Base-by-base conservation (phyloP, 2,329 filamentous ascomycete genomes). In the Curvularia lunata region DNA sequence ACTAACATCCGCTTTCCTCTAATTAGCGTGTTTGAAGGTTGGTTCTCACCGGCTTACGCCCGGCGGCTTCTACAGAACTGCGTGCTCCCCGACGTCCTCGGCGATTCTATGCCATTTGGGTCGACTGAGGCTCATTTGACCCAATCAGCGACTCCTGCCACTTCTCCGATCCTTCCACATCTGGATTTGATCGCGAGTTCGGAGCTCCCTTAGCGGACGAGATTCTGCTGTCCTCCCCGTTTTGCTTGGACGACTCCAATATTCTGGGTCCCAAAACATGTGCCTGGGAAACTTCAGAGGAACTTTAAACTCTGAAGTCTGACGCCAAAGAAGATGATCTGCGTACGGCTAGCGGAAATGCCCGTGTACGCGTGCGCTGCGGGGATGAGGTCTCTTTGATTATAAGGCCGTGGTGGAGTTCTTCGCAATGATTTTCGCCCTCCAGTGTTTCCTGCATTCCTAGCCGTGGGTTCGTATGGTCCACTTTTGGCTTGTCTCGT, bases 221-320 rank as follows among this genome's bases (percentile, higher is more conserved):
- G 16, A 27, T 8, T 16, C 51, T 12, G 21, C 49, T 28, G n/a
- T 38, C 19, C n/a, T 51, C 23, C 47, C 53, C n/a, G 32, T 30
- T n/a, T 1, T 25, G 41, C 40, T 40, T 28, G 25, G 47, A 23
- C 28, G 34, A 12, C 10, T 12, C 7, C 43, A 38, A 28, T 30
- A 18, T 27, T 1, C 21, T 45, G 38, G 40, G 53, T 34, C 23
- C 23, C 13, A 51, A 30, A 38, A n/a, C 21, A 42, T 28, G 21
- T 43, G 28, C 45, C 45, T 51, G 40, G 18, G n/a, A 37, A 16
- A n/a, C n/a, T 45, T 25, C 23, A 37, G 25, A 37, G n/a, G n/a
- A 30, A 30, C 28, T 42, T 51, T 55, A 51, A 23, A 55, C 47
- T 55, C 45, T 45, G 28, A 38, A 27, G 25, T 19, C 40, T 42